Evolutionary conservation across 2,329 filamentous ascomycete genomes (phyloP).

Genomic region (Alternaria sp.): DNA sequence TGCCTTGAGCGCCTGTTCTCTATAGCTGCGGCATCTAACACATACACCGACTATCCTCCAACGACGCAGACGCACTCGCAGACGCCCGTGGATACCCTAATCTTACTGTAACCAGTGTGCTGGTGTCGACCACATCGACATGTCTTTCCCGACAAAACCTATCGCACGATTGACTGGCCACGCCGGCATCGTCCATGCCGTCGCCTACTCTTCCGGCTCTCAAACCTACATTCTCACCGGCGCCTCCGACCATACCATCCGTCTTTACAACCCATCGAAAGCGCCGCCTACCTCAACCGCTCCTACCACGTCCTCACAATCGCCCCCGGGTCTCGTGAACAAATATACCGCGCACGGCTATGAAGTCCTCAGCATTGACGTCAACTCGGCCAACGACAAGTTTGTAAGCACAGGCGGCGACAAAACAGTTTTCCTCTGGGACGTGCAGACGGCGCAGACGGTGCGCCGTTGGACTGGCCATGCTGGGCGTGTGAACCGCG

Average conservation of each 20-base stretch:
- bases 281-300: constrained; percentile 51
- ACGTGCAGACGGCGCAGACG: constrained; percentile 83
- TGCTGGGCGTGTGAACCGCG: constrained; percentile 77
- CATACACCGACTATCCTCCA: not conserved
- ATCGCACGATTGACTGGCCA: constrained; percentile 55
- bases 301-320: constrained; percentile 34
- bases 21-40: constrained; percentile 12
- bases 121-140: constrained; percentile 32
- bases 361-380: constrained; percentile 82
- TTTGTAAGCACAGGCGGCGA: constrained; percentile 93
- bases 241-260: constrained; percentile 82
- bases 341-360: constrained; percentile 92
- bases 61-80: not conserved
- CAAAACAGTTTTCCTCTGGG: constrained; percentile 91
- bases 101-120: not conserved
- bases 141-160: constrained; percentile 52
- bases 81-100: not conserved
- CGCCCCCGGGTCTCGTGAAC: constrained; percentile 71
- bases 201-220: constrained; percentile 60
- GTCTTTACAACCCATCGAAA: constrained; percentile 81
- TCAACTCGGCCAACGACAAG: constrained; percentile 77
- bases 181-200: constrained; percentile 58
- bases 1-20: constrained; percentile 29
- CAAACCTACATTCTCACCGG: constrained; percentile 76
- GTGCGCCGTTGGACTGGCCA: constrained; percentile 79